Evolutionary conservation across 129 eudicot species (phyloP).

Genomic region (Scalesia atractyloides): DNA sequence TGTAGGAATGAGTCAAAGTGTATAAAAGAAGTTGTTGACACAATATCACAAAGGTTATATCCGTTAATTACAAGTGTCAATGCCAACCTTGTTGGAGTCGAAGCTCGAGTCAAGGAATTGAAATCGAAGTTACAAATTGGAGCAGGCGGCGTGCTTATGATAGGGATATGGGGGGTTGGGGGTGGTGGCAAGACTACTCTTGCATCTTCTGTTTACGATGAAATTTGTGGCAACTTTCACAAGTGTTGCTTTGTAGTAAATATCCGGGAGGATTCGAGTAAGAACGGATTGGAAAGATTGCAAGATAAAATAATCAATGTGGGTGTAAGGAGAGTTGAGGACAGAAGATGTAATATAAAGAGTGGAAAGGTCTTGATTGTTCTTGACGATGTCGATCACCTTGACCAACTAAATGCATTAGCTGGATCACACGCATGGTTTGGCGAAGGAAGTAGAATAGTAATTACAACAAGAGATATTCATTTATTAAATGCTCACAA

Average conservation of each 20-base stretch:
- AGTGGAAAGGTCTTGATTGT: slow-evolving; percentile 20
- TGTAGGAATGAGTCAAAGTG: slow-evolving; percentile 1
- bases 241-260: background rate
- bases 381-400: slow-evolving; percentile 32
- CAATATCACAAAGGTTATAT: background rate
- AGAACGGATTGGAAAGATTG: background rate
- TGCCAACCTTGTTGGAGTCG: background rate
- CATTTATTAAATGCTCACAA: background rate
- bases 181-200: slow-evolving; percentile 20
- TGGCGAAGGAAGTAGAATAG: slow-evolving; percentile 5
- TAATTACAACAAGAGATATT: slow-evolving; percentile 26
- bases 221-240: background rate
- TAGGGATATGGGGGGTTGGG: slow-evolving; percentile 21
- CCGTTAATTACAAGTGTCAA: background rate
- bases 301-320: background rate
- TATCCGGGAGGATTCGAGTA: slow-evolving; percentile 12
- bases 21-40: slow-evolving; percentile 2
- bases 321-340: background rate
- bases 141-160: background rate
- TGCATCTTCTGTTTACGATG: slow-evolving; percentile 6
- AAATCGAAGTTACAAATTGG: background rate
- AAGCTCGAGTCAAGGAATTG: background rate
- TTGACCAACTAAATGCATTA: slow-evolving; percentile 14
- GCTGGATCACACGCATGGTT: slow-evolving; percentile 13
- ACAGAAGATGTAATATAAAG: background rate